These are phyloP conservation scores for Rosa lucieae DNA, from an alignment of 306 rosid genomes.

Conservation along the genomic window DNA sequence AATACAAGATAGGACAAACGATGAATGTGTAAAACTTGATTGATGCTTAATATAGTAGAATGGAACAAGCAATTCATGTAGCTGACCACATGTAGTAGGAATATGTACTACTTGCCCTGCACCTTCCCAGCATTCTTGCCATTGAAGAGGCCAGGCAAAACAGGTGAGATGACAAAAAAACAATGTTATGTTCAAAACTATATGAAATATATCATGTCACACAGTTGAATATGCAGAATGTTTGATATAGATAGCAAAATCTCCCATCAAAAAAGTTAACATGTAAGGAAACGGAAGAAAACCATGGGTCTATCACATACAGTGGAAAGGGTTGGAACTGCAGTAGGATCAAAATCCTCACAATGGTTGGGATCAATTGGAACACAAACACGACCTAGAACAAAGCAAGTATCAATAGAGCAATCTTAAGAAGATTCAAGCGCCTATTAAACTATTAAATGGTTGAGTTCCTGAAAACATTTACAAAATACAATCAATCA, in stretches of 20 bases:
- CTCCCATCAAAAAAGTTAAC: not conserved
- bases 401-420: slow-evolving; percentile 26
- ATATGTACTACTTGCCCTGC: not conserved
- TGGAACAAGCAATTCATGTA: not conserved
- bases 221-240: not conserved
- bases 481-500: not conserved
- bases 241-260: not conserved
- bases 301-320: slow-evolving; percentile 29
- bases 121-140: slow-evolving; percentile 2
- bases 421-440: slow-evolving; percentile 18
- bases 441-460: not conserved
- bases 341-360: slow-evolving; percentile 80
- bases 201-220: not conserved
- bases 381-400: slow-evolving; percentile 72
- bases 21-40: not conserved
- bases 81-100: not conserved
- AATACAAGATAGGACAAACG: not conserved
- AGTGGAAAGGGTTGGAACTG: slow-evolving; percentile 76
- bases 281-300: slow-evolving; percentile 11
- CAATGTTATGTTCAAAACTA: not conserved
- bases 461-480: not conserved
- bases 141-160: not conserved
- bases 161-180: not conserved
- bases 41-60: not conserved
- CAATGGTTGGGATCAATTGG: slow-evolving; percentile 79